Evolutionary conservation across 192 early-diverging fungal species (phyloP), one percentile per base, ranked within the genome.

Genomic region (Phycomyces nitens): DNA sequence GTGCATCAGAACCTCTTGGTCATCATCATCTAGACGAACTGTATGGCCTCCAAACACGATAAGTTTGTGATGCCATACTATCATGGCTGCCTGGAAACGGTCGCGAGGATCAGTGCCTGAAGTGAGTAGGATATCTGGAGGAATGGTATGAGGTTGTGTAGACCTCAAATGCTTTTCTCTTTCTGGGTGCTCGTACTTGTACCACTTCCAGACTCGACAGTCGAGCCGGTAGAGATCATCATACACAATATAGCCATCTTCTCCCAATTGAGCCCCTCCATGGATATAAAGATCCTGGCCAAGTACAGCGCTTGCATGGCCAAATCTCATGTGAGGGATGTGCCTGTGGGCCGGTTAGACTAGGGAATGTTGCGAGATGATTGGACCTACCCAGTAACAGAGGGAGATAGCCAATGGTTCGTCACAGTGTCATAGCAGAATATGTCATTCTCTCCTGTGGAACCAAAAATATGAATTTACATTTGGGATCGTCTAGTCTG

Each of bases 171-270:
- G 60, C 38, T 50, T 59, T 54, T 68, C 57, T 18, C 61, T 57
- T 53, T 73, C 71, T 10, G 71, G 71, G 27, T 66, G 59, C 34
- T 73, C 71, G 53, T 58, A 73, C 34, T 73, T 73, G 65, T 63
- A 58, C 71, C 71, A 73, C n/a, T 50, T 60, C 53, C 65, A 73
- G 18, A 60, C 58, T 29, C 49, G 6, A 38, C 65, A 73, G 40
- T 73, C 65, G 0, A 73, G 38, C 22, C 63, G 61, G 60, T 67
- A 63, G 1, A 73, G 60, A 44, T 73, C 71, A 24, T 73, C 65
- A 53, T 68, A 73, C 18, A 73, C 61, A 24, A 66, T 41, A 52
- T 73, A 66, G 1, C 23, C 29, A 16, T 68, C 71, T 34, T 73
- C 68, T 39, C 64, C 71, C 5, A 73, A 41, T 40, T 67, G 71